Percentiles rank a stretch among this genome's conserved stretches.
Evolutionary conservation across 1,284 basidiomycete genomes (phyloP).

Genomic region (Cutaneotrichosporon dermatis): DNA sequence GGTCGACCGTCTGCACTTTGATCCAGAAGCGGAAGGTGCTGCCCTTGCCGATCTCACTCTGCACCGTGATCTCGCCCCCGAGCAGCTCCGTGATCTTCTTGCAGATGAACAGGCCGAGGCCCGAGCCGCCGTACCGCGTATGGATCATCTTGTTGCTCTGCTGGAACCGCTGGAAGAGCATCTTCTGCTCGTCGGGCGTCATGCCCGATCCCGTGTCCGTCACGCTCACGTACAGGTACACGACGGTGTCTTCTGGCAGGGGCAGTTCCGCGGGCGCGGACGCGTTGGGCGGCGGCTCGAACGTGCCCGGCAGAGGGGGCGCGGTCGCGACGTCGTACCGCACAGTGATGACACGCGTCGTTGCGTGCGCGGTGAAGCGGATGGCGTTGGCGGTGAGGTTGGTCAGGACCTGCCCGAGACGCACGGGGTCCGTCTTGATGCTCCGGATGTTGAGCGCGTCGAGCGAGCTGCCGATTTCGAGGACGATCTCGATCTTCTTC

Average conservation of each 20-base stretch:
- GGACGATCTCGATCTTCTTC: constrained; percentile 33
- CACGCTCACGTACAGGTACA: constrained; percentile 42
- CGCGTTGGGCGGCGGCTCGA: background rate
- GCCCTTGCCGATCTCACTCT: constrained; percentile 36
- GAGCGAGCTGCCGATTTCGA: constrained; percentile 33
- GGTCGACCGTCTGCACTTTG: constrained; percentile 21
- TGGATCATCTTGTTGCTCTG: constrained; percentile 44
- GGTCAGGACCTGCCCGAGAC: constrained; percentile 45
- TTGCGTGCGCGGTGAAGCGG: constrained; percentile 23
- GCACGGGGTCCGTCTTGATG: constrained; percentile 46
- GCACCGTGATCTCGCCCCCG: constrained; percentile 43
- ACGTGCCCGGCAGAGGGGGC: constrained; percentile 13
- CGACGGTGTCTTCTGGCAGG: constrained; percentile 30
- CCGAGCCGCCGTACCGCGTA: constrained; percentile 46
- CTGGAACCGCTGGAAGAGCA: constrained; percentile 44
- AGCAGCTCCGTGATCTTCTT: constrained; percentile 42
- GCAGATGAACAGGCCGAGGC: constrained; percentile 47
- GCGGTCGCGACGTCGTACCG: constrained; percentile 27
- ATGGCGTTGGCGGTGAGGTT: constrained; percentile 31
- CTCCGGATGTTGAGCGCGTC: constrained; percentile 21
- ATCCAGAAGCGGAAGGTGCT: constrained; percentile 49
- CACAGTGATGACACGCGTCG: constrained; percentile 27
- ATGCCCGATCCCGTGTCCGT: constrained; percentile 48
- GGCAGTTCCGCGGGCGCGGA: constrained; percentile 9
- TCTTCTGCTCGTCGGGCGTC: constrained; percentile 32